A percentile compares a stretch with the other conserved stretches of the same genome.
These are phyloP conservation scores for Dacryopinax primogenitus DNA, from an alignment of 768 basidiomycete species.

Conservation along the genomic window DNA sequence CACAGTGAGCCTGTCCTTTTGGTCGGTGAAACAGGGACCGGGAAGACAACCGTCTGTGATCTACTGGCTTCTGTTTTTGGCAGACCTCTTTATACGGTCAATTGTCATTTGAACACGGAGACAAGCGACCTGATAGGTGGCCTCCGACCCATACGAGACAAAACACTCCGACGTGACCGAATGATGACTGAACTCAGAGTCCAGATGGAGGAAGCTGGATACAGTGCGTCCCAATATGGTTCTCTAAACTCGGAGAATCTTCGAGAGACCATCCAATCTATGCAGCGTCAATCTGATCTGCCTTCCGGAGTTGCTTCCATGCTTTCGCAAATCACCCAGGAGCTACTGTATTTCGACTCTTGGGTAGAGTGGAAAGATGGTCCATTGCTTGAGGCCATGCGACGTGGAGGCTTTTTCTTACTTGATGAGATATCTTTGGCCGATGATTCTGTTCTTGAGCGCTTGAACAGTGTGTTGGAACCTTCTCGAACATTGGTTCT, in stretches of 20 bases:
- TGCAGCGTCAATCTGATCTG: neutral
- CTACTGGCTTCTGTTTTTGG: conserved; percentile 56
- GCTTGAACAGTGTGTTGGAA: conserved; percentile 95
- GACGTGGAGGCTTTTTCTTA: conserved; percentile 66
- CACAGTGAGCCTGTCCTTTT: conserved; percentile 90
- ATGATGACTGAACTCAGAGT: neutral
- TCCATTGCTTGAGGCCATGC: conserved; percentile 90
- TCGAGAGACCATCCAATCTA: neutral
- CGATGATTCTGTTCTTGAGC: conserved; percentile 94
- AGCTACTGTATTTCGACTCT: neutral
- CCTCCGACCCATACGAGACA: conserved; percentile 74
- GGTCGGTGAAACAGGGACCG: conserved; percentile 93
- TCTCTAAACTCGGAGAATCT: neutral
- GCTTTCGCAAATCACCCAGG: neutral
- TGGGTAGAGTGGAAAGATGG: conserved; percentile 87
- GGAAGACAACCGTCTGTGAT: conserved; percentile 95
- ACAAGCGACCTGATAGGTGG: conserved; percentile 94
- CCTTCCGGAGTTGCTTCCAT: neutral
- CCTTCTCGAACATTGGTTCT: conserved; percentile 75
- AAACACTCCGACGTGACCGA: conserved; percentile 19
- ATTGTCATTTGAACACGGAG: conserved; percentile 97
- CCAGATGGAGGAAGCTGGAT: neutral
- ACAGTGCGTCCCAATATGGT: neutral
- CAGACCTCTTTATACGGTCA: conserved; percentile 58
- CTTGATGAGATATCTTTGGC: conserved; percentile 96